phyloP scores from a whole-genome alignment of 768 basidiomycete species.

The Tremella yokohamensis region DNA sequence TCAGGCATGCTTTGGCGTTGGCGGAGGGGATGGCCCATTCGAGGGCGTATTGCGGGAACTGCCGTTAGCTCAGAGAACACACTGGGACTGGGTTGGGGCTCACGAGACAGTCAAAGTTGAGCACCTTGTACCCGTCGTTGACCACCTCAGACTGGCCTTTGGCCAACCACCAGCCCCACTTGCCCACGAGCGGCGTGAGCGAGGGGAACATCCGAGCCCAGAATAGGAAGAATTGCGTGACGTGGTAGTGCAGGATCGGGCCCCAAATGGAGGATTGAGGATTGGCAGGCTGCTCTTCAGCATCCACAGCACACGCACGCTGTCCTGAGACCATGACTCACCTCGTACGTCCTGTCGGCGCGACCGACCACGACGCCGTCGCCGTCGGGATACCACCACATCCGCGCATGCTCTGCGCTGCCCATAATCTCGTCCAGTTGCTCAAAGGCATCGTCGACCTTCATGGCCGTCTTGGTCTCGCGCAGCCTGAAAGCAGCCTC shows the following conservation, averaged over 20 bases:
- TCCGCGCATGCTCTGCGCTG: slow-evolving; percentile 79
- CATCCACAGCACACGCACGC: neutral
- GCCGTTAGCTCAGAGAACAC: slow-evolving; percentile 12
- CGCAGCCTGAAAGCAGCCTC: slow-evolving; percentile 76
- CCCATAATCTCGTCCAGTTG: slow-evolving; percentile 48
- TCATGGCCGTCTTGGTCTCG: slow-evolving; percentile 63
- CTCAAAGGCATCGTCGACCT: slow-evolving; percentile 55
- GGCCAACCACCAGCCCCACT: slow-evolving; percentile 60
- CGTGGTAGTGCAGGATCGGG: slow-evolving; percentile 69
- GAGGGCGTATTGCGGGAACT: slow-evolving; percentile 90
- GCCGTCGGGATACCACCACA: slow-evolving; percentile 91
- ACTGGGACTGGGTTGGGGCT: slow-evolving; percentile 46
- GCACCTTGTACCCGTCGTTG: slow-evolving; percentile 75
- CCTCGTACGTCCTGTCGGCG: slow-evolving; percentile 72
- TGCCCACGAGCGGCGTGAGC: slow-evolving; percentile 63
- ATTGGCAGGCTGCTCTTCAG: slow-evolving; percentile 27
- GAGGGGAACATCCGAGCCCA: slow-evolving; percentile 63
- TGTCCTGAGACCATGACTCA: slow-evolving; percentile 51
- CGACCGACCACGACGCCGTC: slow-evolving; percentile 68
- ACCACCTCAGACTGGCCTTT: slow-evolving; percentile 60
- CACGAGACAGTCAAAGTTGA: slow-evolving; percentile 91
- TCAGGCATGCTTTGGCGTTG: slow-evolving; percentile 64
- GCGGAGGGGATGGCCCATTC: slow-evolving; percentile 88
- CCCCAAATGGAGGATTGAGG: slow-evolving; percentile 45
- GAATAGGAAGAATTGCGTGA: slow-evolving; percentile 79